A percentile compares a stretch with the other conserved stretches of the same genome.
These are phyloP conservation scores for Vinca major DNA, from an alignment of 305 asterid genomes.

Conservation along the genomic window DNA sequence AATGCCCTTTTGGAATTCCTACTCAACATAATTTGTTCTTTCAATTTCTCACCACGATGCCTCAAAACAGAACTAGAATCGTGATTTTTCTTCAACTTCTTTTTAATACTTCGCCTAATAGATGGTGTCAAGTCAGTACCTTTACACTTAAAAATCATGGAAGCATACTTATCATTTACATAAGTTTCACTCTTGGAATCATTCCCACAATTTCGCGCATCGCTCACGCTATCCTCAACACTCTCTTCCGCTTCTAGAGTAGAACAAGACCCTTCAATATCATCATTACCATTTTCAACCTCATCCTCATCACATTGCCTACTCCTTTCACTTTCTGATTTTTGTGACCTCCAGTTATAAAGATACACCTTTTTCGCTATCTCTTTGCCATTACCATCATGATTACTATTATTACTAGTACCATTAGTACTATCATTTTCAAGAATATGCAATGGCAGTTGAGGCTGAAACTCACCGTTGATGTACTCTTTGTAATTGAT, in stretches of 20 bases:
- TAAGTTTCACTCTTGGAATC: constrained; percentile 67
- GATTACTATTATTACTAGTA: background rate
- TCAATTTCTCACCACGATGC: constrained; percentile 40
- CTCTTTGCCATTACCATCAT: constrained; percentile 17
- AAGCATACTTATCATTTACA: constrained; percentile 43
- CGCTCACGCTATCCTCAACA: constrained; percentile 50
- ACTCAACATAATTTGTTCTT: constrained; percentile 32
- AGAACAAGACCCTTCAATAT: constrained; percentile 34
- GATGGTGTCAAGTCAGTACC: constrained; percentile 40
- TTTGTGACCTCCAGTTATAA: constrained; percentile 75
- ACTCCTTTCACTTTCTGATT: constrained; percentile 67
- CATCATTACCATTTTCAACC: constrained; percentile 29
- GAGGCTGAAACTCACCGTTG: constrained; percentile 13
- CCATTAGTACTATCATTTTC: constrained; percentile 23
- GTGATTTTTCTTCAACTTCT: constrained; percentile 37
- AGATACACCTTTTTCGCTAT: constrained; percentile 53
- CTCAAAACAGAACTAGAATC: constrained; percentile 28
- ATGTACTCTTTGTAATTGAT: constrained; percentile 4
- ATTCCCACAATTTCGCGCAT: constrained; percentile 44
- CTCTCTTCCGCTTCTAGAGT: constrained; percentile 42
- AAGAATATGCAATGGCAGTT: constrained; percentile 10
- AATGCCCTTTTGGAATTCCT: constrained; percentile 32
- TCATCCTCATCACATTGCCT: constrained; percentile 42
- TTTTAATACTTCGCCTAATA: constrained; percentile 43
- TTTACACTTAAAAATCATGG: constrained; percentile 45